Evolutionary conservation across 305 asterid genomes (phyloP), one percentile per base, ranked within the genome.

Genomic region (Fraxinus nigra): DNA sequence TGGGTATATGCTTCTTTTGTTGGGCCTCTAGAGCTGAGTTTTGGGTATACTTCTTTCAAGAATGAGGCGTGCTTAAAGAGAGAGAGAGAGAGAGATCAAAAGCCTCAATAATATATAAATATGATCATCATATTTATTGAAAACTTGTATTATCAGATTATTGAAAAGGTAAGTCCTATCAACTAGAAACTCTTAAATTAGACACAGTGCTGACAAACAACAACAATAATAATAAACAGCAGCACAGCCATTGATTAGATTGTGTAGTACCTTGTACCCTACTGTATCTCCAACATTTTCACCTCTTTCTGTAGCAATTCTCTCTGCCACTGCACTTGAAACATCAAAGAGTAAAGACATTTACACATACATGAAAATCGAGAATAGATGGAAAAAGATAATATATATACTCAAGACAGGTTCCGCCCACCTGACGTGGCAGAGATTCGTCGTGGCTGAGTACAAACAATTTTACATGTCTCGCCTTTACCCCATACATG

Each of bases 361-460:
- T 80, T 75, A 79, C 54, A 67, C 63, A 79, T 40, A 82, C 61
- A 26, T 77, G 81, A 80, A 81, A 54, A 69, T 37, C 65, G 77
- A 85, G 76, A 32, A 48, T 72, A 10, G 28, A 8, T 75, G 77
- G 20, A 82, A 83, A 48, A 74, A 82, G 33, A 51, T 33, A 30
- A 83, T 74, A 69, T 11, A 76, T 69, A 65, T 4, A 70, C 46
- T 76, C 80, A 77, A 73, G 59, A 75, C 74, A 87, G 38, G 73
- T 38, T 76, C 82, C 77, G 81, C 75, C 46, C 83, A 91, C 99
- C 99, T 90, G 99, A 96, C 74, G 89, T 91, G 51, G 99, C 99
- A 86, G 99, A 96, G 67, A 96, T 93, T 86, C 98, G 87, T 72
- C 99, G 90, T 43, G 99, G 98, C 86, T 96, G 99, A 67, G 98